phyloP scores from a whole-genome alignment of 192 early-diverging fungal genomes.

The Entomortierella chlamydospora region DNA sequence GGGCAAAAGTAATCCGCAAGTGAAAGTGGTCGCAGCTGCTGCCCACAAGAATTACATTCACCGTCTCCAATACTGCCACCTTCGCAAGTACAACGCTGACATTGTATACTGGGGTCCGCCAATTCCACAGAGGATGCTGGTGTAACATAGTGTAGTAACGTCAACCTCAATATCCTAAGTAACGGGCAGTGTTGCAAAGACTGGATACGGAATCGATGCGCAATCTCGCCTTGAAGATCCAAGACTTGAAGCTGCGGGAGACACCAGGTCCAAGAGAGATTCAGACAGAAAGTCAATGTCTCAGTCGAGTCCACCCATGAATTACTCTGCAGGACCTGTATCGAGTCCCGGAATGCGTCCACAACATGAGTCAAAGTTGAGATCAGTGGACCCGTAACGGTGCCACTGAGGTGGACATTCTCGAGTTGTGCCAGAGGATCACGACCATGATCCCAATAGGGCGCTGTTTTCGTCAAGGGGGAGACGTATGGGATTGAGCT shows the following conservation, averaged over 20 bases:
- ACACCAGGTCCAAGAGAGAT: constrained; percentile 29
- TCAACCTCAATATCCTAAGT: constrained; percentile 24
- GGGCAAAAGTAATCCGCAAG: constrained; percentile 2
- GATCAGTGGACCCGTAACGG: constrained; percentile 34
- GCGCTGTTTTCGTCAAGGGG: background rate
- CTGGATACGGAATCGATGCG: constrained; percentile 25
- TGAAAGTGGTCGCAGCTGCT: background rate
- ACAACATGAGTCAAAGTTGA: constrained; percentile 34
- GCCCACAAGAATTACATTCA: background rate
- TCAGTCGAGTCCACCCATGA: constrained; percentile 40
- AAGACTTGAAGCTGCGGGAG: constrained; percentile 27
- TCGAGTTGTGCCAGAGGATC: constrained; percentile 18
- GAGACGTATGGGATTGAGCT: background rate
- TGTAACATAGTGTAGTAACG: constrained; percentile 17
- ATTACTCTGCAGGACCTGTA: constrained; percentile 32
- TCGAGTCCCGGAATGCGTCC: constrained; percentile 40
- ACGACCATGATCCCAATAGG: constrained; percentile 12
- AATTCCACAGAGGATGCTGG: background rate
- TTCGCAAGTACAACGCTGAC: background rate
- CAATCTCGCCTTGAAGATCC: constrained; percentile 45
- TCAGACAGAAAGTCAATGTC: constrained; percentile 10
- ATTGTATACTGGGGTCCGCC: background rate
- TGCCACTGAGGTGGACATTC: constrained; percentile 27
- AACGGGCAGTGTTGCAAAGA: constrained; percentile 28
- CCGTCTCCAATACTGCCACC: background rate